These are phyloP conservation scores for Ceratobasidium papillatum DNA, from an alignment of 1,284 basidiomycete genomes.

Conservation along the genomic window DNA sequence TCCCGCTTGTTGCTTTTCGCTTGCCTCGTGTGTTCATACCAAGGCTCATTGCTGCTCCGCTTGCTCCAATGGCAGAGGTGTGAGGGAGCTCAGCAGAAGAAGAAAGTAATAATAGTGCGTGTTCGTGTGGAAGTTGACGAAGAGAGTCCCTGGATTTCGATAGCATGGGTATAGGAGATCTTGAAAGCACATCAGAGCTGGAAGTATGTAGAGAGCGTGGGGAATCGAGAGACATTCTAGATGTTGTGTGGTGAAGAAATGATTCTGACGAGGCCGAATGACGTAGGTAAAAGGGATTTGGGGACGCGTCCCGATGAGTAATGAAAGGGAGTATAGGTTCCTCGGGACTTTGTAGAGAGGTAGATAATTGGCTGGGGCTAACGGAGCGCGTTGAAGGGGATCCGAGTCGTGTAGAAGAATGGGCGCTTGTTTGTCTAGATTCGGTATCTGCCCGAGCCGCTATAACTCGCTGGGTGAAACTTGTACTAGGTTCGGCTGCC, in stretches of 20 bases:
- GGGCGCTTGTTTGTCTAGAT: background rate
- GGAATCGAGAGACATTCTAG: constrained; percentile 10
- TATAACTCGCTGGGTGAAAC: constrained; percentile 8
- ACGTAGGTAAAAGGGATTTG: background rate
- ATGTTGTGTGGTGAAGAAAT: constrained; percentile 17
- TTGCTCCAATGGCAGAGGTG: constrained; percentile 17
- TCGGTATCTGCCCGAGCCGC: background rate
- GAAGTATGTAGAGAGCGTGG: background rate
- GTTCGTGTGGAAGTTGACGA: constrained; percentile 29
- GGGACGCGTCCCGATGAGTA: constrained; percentile 20
- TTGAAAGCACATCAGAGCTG: background rate
- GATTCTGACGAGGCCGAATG: constrained; percentile 12
- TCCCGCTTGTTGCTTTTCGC: constrained; percentile 2
- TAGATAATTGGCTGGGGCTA: background rate
- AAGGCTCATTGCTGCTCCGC: constrained; percentile 19
- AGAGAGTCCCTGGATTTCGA: constrained; percentile 2
- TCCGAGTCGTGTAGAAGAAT: constrained; percentile 16
- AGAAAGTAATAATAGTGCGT: constrained; percentile 17
- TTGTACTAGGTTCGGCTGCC: background rate
- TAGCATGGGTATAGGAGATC: background rate
- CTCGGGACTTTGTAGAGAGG: background rate
- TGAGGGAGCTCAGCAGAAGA: constrained; percentile 21
- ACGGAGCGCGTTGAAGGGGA: constrained; percentile 16
- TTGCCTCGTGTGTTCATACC: constrained; percentile 9
- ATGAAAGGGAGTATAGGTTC: background rate